Evolutionary conservation across 371 early-diverging fungal species (phyloP), one percentile per base, ranked within the genome.

Genomic region (Rhizopus microsporus): DNA sequence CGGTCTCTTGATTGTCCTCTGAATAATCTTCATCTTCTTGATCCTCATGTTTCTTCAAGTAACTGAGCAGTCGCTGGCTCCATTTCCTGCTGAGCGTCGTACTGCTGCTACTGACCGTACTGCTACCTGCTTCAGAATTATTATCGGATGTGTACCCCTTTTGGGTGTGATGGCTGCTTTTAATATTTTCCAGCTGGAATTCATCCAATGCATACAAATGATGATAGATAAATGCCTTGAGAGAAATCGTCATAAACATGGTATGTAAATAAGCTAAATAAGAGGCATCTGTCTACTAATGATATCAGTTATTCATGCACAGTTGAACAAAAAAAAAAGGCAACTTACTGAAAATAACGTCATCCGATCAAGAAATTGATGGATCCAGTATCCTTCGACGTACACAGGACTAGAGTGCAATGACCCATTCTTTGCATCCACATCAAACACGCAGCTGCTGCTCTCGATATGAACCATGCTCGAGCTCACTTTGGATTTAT

Each of bases 301-400:
- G 40, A 45, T 23, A 40, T 46, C 48, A 29, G 6, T 17, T 31
- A 5, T 4, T n/a, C 33, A 6, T 8, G 45, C 7, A 50, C 13
- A 40, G 52, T 38, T 35, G 17, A 31, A 32, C 35, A 46, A 15
- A 34, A 10, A 5, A 42, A 0, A 10, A 32, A 16, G 23, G 35
- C 29, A 47, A 53, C 58, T 69, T 63, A 77, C 77, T n/a, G 70
- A 58, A 47, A 67, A 72, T 0, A 62, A 42, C 30, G 39, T 45
- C 23, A 69, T 45, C 29, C 65, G 63, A 47, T 68, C 61, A 4
- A 72, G n/a, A 2, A 75, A 56, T 7, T 75, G 71, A 32, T 68
- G 59, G n/a, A 78, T 63, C 79, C 79, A 78, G 23, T 66, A 66
- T 0, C 79, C 79, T 44, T 75, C 75, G 6, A 75, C 63, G 45